Evolutionary conservation across 1,284 basidiomycete species (phyloP).

Genomic region (Marasmius fiardii): DNA sequence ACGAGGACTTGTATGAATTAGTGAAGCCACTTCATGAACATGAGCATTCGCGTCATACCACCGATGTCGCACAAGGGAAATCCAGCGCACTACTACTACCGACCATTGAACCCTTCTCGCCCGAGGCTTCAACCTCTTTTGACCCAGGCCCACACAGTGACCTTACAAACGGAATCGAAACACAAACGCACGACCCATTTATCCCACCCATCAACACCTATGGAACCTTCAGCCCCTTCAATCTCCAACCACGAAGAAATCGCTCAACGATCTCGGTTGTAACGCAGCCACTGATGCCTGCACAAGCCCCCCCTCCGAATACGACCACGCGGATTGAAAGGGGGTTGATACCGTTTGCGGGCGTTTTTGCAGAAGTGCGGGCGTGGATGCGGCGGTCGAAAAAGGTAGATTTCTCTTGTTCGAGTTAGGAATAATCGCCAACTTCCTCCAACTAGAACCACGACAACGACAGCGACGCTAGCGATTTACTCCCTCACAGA

Average conservation of each 20-base stretch:
- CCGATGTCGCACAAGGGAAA: constrained; percentile 11
- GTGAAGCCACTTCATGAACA: constrained; percentile 35
- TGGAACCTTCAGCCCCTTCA: constrained; percentile 34
- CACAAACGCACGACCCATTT: constrained; percentile 20
- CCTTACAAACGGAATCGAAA: too few relatives aligned
- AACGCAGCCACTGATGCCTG: constrained; percentile 17
- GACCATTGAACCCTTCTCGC: constrained; percentile 11
- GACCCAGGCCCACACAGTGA: neutral
- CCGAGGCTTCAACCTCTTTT: constrained; percentile 11
- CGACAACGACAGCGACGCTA: too few relatives aligned
- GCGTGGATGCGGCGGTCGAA: too few relatives aligned
- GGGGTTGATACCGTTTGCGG: neutral
- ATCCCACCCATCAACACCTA: constrained; percentile 48
- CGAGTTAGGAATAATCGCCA: too few relatives aligned
- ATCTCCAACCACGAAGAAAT: too few relatives aligned
- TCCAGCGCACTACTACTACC: constrained; percentile 12
- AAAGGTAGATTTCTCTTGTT: too few relatives aligned
- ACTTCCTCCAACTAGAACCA: too few relatives aligned
- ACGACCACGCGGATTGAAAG: constrained; percentile 6
- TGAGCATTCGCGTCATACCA: neutral
- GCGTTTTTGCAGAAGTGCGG: neutral
- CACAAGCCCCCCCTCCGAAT: constrained; percentile 23
- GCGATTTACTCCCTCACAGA: neutral
- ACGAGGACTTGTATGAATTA: constrained; percentile 41
- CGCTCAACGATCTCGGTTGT: constrained; percentile 13